These are phyloP conservation scores for Phialophora verrucosa DNA, from an alignment of 2,329 filamentous ascomycete genomes.

Conservation along the genomic window DNA sequence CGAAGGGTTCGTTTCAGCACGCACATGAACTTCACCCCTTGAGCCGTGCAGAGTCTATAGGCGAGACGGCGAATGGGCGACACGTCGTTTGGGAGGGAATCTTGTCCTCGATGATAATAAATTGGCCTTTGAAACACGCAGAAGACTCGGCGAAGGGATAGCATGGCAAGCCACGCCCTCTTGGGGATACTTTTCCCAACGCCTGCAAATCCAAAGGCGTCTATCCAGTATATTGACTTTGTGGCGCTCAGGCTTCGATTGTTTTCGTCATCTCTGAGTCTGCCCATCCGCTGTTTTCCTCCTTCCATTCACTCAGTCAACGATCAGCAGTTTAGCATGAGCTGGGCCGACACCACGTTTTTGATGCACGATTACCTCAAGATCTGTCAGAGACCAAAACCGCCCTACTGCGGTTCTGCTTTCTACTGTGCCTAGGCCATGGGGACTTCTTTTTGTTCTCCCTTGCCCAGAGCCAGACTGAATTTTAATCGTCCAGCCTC, in stretches of 20 bases:
- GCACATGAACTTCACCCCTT: neutral
- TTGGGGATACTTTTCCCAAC: conserved; percentile 1
- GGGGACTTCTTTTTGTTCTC: neutral
- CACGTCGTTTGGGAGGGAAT: neutral
- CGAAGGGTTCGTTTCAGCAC: conserved; percentile 18
- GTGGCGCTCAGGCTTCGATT: conserved; percentile 7
- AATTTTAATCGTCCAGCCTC: neutral
- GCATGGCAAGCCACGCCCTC: neutral
- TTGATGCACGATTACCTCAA: neutral
- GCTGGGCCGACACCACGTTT: neutral
- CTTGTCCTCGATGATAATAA: neutral
- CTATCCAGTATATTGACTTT: neutral
- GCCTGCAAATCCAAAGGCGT: neutral
- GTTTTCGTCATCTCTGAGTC: neutral
- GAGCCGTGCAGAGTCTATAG: conserved; percentile 5
- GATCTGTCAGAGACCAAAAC: neutral
- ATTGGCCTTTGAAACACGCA: neutral
- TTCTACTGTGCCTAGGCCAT: neutral
- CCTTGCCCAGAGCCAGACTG: neutral
- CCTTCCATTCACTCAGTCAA: neutral
- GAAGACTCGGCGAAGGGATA: neutral
- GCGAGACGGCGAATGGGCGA: conserved; percentile 2
- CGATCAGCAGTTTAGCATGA: neutral
- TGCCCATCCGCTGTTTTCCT: neutral
- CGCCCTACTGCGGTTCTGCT: neutral